These are phyloP conservation scores for Aspergillus bridgeri DNA, from an alignment of 495 filamentous ascomycete species.

Conservation along the genomic window DNA sequence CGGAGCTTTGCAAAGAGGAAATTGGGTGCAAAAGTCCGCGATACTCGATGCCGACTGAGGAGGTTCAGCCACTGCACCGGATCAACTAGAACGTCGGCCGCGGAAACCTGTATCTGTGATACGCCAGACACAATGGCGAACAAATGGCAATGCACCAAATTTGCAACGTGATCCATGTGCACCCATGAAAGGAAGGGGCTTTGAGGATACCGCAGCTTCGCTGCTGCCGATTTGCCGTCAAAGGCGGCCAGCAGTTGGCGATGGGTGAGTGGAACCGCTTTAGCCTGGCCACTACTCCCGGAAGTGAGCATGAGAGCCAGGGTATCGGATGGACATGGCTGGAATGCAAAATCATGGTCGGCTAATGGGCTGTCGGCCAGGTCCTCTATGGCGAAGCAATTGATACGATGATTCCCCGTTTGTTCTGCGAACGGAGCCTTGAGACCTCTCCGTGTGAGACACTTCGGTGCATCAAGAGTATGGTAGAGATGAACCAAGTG, in stretches of 20 bases:
- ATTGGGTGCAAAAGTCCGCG: constrained; percentile 53
- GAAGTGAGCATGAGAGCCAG: constrained; percentile 54
- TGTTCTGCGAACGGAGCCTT: not conserved
- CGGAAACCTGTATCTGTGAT: constrained; percentile 46
- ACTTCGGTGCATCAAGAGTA: constrained; percentile 1
- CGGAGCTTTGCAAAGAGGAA: constrained; percentile 43
- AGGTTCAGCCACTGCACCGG: constrained; percentile 40
- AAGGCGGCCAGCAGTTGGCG: constrained; percentile 46
- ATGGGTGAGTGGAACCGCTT: constrained; percentile 49
- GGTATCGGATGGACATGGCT: constrained; percentile 1
- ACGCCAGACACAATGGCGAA: constrained; percentile 34
- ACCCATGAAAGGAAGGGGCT: constrained; percentile 49
- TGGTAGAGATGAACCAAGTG: constrained; percentile 31
- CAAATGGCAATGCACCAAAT: constrained; percentile 49
- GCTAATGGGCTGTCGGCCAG: not conserved
- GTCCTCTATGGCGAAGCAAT: constrained; percentile 2
- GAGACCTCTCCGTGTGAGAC: not conserved
- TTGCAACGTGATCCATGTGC: constrained; percentile 53
- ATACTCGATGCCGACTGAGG: constrained; percentile 39
- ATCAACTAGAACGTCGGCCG: constrained; percentile 37
- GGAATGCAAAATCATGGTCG: not conserved
- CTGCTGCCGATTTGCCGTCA: constrained; percentile 31
- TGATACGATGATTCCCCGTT: not conserved
- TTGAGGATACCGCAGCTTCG: not conserved
- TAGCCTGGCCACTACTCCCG: constrained; percentile 52